A percentile compares a stretch with the other conserved stretches of the same genome.
Evolutionary conservation across 2,329 filamentous ascomycete genomes (phyloP).

Genomic region (Ophiostoma montium): DNA sequence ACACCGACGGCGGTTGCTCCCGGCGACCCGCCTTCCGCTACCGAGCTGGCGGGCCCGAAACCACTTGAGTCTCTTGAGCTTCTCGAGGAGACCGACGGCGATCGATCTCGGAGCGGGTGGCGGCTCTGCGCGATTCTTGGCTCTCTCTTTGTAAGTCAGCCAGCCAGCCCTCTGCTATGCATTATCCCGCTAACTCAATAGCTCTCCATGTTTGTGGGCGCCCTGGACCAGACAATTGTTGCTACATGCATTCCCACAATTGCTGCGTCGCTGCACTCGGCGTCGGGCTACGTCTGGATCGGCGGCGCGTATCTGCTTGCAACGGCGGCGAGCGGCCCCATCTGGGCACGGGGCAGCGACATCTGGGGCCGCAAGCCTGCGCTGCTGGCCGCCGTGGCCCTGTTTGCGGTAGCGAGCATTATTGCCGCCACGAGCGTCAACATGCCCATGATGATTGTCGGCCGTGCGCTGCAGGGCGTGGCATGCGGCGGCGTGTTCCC

Average conservation of each 20-base stretch:
- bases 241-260: constrained; percentile 18
- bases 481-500: constrained; percentile 17
- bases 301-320: constrained; percentile 12
- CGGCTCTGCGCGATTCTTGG: constrained; percentile 6
- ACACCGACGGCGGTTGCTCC: not conserved
- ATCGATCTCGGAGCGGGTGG: constrained; percentile 1
- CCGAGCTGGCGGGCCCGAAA: not conserved
- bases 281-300: constrained; percentile 12
- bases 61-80: not conserved
- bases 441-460: constrained; percentile 16
- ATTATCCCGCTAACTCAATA: not conserved
- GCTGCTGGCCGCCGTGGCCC: constrained; percentile 20
- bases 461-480: constrained; percentile 16
- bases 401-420: constrained; percentile 25
- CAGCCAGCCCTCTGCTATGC: no score
- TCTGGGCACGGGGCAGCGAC: constrained; percentile 22
- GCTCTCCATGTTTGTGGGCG: constrained; percentile 34
- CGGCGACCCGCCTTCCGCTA: not conserved
- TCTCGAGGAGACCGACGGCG: not conserved
- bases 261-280: constrained; percentile 9
- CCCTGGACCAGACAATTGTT: constrained; percentile 29
- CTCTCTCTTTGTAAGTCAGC: constrained; percentile 3
- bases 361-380: constrained; percentile 22
- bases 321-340: constrained; percentile 19
- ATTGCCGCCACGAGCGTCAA: constrained; percentile 16